These are phyloP conservation scores for Fraxinus greggii DNA, from an alignment of 305 asterid species.

Conservation along the genomic window DNA sequence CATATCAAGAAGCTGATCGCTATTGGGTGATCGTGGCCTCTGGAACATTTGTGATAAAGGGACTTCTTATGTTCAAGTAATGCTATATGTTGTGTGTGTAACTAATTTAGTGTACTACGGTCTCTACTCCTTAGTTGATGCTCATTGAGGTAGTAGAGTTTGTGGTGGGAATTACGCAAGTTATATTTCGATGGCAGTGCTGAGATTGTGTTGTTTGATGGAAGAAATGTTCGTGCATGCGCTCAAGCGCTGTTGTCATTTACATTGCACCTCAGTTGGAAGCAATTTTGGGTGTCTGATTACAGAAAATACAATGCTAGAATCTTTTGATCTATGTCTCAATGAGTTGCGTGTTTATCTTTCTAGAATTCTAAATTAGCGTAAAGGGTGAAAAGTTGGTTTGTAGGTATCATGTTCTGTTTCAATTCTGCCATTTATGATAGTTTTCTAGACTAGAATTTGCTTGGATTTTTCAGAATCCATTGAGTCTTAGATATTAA, in stretches of 20 bases:
- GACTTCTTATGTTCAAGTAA: not conserved
- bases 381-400: not conserved
- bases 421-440: not conserved
- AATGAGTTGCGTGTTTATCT: not conserved
- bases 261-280: constrained; percentile 5
- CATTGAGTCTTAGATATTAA: not conserved
- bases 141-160: not conserved
- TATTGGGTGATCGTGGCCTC: not conserved
- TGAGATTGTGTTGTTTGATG: not conserved
- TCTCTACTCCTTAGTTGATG: not conserved
- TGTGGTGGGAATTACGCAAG: not conserved
- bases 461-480: not conserved
- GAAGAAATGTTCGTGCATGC: not conserved
- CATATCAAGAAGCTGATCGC: not conserved
- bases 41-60: not conserved
- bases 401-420: not conserved
- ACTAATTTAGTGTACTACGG: not conserved
- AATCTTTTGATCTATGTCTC: not conserved
- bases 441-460: not conserved
- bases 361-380: not conserved
- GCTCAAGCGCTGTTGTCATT: not conserved
- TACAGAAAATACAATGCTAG: constrained; percentile 3
- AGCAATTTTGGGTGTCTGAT: not conserved
- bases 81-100: not conserved
- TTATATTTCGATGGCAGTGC: not conserved